Evolutionary conservation across 2,329 filamentous ascomycete species (phyloP).

Genomic region (Coniella vitis): DNA sequence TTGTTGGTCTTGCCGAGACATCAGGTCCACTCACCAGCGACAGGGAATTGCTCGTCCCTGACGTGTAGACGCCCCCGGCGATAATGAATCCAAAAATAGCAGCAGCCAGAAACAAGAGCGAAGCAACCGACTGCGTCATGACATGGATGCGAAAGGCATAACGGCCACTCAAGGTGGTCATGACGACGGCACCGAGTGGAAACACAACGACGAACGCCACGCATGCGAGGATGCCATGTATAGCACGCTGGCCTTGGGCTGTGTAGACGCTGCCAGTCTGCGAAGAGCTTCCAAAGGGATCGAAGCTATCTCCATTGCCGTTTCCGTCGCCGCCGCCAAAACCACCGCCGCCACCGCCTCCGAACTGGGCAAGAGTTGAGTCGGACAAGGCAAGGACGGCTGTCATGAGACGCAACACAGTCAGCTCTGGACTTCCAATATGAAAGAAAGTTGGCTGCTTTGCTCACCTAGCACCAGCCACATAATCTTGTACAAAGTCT

Average conservation of each 20-base stretch:
- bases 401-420: background rate
- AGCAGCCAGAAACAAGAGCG: conserved; percentile 30
- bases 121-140: conserved; percentile 31
- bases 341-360: background rate
- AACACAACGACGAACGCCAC: conserved; percentile 19
- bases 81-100: conserved; percentile 38
- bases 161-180: conserved; percentile 25
- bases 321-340: background rate
- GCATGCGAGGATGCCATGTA: conserved; percentile 18
- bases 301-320: no score
- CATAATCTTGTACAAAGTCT: background rate
- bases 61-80: conserved; percentile 26
- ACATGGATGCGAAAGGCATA: conserved; percentile 33
- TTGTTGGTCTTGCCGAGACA: background rate
- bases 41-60: conserved; percentile 21
- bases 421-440: no score
- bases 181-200: conserved; percentile 18
- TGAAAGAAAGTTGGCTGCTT: background rate
- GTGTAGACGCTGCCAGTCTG: background rate
- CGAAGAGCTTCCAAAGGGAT: background rate
- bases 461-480: conserved; percentile 5
- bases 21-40: conserved; percentile 24
- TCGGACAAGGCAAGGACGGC: background rate
- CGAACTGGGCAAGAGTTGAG: conserved; percentile 4
- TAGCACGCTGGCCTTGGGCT: background rate